Percentiles rank a stretch among this genome's conserved stretches.
These are phyloP conservation scores for Pelargonium cotyledonis DNA, from an alignment of 441 rosid species.

Conservation along the genomic window DNA sequence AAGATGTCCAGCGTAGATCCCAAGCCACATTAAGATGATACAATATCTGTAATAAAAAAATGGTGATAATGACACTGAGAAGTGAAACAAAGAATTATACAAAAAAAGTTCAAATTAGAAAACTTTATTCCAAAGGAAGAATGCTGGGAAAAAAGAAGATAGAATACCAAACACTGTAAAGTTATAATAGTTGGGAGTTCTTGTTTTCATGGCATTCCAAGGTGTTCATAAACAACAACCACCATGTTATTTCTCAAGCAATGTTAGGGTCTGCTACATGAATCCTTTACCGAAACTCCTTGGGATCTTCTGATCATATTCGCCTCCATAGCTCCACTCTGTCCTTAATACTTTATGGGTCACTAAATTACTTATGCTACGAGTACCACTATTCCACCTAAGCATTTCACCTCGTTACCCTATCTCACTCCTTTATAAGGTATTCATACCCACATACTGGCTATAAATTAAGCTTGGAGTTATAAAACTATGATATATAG, in stretches of 20 bases:
- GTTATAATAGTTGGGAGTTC: not conserved
- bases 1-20: constrained; percentile 75
- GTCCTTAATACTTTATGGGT: no score
- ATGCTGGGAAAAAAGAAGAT: not conserved
- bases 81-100: not conserved
- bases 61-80: not conserved
- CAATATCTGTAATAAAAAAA: constrained; percentile 55
- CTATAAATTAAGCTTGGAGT: not conserved
- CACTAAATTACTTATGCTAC: no score
- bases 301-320: no score
- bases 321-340: no score
- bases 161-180: constrained; percentile 5
- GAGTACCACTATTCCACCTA: no score
- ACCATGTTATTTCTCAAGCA: no score
- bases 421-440: no score
- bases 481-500: not conserved
- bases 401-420: no score
- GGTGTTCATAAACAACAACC: not conserved
- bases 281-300: no score
- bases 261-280: no score
- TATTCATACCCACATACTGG: not conserved
- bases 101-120: not conserved
- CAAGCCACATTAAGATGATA: constrained; percentile 88
- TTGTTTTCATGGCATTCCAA: constrained; percentile 16
- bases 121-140: not conserved